Percentiles rank a stretch among this genome's conserved stretches.
phyloP scores from a whole-genome alignment of 768 basidiomycete species.

The Pleurotus djamor region DNA sequence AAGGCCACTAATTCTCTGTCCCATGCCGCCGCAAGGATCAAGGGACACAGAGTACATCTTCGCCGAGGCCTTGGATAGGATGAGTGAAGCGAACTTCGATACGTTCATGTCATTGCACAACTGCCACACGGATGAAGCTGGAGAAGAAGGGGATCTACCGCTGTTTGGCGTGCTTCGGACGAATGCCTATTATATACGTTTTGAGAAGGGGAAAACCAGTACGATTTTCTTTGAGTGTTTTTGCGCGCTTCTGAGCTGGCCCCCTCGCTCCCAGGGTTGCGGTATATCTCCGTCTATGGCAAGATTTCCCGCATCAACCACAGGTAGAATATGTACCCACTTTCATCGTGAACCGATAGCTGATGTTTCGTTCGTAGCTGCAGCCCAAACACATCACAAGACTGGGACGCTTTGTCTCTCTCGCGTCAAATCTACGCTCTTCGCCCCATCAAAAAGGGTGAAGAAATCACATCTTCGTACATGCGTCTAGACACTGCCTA shows the following conservation, averaged over 20 bases:
- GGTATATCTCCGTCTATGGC: conserved; percentile 14
- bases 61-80: conserved; percentile 13
- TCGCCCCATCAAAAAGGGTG: conserved; percentile 25
- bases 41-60: conserved; percentile 9
- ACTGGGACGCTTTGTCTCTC: conserved; percentile 23
- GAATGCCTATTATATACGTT: conserved; percentile 17
- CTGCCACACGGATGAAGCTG: conserved; percentile 11
- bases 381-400: conserved; percentile 15
- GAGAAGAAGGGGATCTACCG: conserved; percentile 17
- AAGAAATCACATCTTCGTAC: conserved; percentile 30
- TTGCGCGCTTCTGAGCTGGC: too few relatives aligned
- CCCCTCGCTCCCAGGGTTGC: too few relatives aligned
- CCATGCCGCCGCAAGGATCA: not conserved
- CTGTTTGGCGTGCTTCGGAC: conserved; percentile 23
- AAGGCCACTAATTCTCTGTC: conserved; percentile 24
- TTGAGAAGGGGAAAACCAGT: not conserved
- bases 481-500: conserved; percentile 8
- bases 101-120: conserved; percentile 23
- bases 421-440: conserved; percentile 23
- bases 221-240: too few relatives aligned
- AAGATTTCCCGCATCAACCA: conserved; percentile 21
- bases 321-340: conserved; percentile 12
- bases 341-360: not conserved
- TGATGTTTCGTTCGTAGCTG: conserved; percentile 14
- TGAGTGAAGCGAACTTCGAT: conserved; percentile 15